phyloP scores from a whole-genome alignment of 2,329 filamentous ascomycete species.

The Pezicula carpinea region DNA sequence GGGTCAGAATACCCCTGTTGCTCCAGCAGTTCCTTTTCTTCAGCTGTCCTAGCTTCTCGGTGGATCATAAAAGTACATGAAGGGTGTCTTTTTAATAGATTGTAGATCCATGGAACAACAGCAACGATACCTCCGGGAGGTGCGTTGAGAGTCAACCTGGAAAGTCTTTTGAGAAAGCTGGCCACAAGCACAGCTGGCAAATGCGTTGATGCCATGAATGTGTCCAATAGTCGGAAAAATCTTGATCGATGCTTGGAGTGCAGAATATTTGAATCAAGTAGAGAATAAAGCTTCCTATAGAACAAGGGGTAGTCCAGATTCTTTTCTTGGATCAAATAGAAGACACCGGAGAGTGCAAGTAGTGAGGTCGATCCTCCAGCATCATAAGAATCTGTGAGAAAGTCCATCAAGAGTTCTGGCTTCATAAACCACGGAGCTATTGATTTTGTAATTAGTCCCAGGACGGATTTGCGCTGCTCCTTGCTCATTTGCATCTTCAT shows the following conservation, averaged over 20 bases:
- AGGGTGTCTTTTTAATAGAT: slow-evolving; percentile 84
- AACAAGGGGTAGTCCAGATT: slow-evolving; percentile 96
- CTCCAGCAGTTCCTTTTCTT: slow-evolving; percentile 55
- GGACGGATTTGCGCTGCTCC: slow-evolving; percentile 72
- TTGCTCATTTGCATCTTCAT: slow-evolving; percentile 63
- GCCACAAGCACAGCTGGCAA: slow-evolving; percentile 86
- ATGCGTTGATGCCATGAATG: slow-evolving; percentile 87
- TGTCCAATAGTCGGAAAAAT: slow-evolving; percentile 89
- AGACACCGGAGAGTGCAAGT: slow-evolving; percentile 85
- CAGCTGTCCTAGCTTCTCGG: slow-evolving; percentile 57
- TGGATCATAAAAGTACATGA: slow-evolving; percentile 96
- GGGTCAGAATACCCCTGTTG: slow-evolving; percentile 63
- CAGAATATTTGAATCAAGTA: slow-evolving; percentile 79
- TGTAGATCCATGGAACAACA: slow-evolving; percentile 91
- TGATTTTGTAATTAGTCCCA: slow-evolving; percentile 69
- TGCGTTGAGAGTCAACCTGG: slow-evolving; percentile 77
- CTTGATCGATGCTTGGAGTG: slow-evolving; percentile 92
- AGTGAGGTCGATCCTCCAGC: slow-evolving; percentile 81
- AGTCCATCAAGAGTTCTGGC: slow-evolving; percentile 89
- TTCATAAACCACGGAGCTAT: slow-evolving; percentile 88
- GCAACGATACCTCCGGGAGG: slow-evolving; percentile 86
- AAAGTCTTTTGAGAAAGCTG: slow-evolving; percentile 92
- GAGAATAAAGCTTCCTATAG: slow-evolving; percentile 88
- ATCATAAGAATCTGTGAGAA: slow-evolving; percentile 91
- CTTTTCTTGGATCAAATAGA: slow-evolving; percentile 87